Evolutionary conservation across 148 eudicot species (phyloP), one percentile per base, ranked within the genome.

Genomic region (Selenicereus undatus): DNA sequence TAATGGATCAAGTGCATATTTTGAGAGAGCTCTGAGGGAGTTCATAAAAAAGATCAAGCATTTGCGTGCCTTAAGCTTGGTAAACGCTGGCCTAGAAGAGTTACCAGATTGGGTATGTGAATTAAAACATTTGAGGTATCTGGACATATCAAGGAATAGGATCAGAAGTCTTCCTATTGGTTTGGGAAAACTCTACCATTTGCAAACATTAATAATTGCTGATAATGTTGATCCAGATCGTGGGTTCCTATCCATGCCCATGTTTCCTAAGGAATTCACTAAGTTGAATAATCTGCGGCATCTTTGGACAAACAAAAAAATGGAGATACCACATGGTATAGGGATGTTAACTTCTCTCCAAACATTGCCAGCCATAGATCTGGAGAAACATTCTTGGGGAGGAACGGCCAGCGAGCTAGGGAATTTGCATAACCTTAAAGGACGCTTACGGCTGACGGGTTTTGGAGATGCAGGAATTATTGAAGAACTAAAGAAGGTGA

Each of bases 141-240:
- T 39, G 43, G 43, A 39, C 8, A 39, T 39, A 39, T 39, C 43
- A 7, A 39, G 8, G 43, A 39, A 39, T 39, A 39, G 8, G 43
- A 39, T 39, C 43, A 39, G 8, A 7, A 4, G 43, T 2, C 43
- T 39, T 7, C 43, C 43, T 39, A 7, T 4, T 39, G 43, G 43
- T 39, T 39, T 39, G 43, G 43, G 43, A 2, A 73, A 36, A 36
- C 75, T 68, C 16, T 73, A 35, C 51, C 18, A 73, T 26, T 16
- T 74, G 77, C 77, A 74, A 74, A 74, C 77, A 10, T 27, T 74
- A 58, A n/a, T 29, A 74, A 74, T 43, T 9, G 26, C 0, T 29
- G 1, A 0, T 39, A 39, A 39, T 39, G 5, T 7, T 7, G 8
- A 4, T 39, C 7, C 5, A 39, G 43, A 39, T 39, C 7, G 43